Percentiles rank a stretch among this genome's conserved stretches.
These are phyloP conservation scores for Ophiostoma pallidulum DNA, from an alignment of 2,329 filamentous ascomycete species.

Conservation along the genomic window DNA sequence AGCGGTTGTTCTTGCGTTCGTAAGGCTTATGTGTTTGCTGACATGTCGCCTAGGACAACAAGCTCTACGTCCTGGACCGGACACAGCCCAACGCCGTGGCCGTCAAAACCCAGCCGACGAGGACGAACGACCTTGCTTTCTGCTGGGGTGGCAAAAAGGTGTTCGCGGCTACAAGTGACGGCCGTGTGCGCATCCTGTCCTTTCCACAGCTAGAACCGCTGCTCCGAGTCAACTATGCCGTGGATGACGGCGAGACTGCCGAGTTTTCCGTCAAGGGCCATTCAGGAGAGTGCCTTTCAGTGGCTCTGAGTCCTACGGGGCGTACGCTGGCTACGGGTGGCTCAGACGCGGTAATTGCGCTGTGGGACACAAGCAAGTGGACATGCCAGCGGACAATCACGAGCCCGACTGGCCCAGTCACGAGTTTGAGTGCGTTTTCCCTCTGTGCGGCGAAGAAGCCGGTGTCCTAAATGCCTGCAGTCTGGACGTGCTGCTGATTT, in stretches of 20 bases:
- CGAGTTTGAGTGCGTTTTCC: slow-evolving; percentile 49
- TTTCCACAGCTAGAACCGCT: slow-evolving; percentile 55
- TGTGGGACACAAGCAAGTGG: slow-evolving; percentile 74
- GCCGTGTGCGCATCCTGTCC: slow-evolving; percentile 59
- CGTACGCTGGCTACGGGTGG: slow-evolving; percentile 66
- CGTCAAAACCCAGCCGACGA: slow-evolving; percentile 49
- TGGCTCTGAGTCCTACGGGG: slow-evolving; percentile 61
- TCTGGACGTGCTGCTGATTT: not conserved
- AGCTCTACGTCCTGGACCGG: slow-evolving; percentile 52
- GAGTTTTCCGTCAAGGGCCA: slow-evolving; percentile 62
- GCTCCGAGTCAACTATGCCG: slow-evolving; percentile 38
- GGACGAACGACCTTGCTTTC: slow-evolving; percentile 66
- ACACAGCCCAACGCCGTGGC: slow-evolving; percentile 45
- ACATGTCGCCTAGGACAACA: slow-evolving; percentile 36
- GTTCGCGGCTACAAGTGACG: slow-evolving; percentile 62
- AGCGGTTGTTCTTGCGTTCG: not conserved
- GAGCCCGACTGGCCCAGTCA: slow-evolving; percentile 58
- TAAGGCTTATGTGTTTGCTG: not conserved
- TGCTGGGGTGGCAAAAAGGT: slow-evolving; percentile 63
- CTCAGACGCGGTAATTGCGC: slow-evolving; percentile 62
- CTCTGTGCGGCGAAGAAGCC: no score
- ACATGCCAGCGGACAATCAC: slow-evolving; percentile 63
- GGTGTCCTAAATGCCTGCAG: no score
- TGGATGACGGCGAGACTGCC: slow-evolving; percentile 24
- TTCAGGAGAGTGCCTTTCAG: slow-evolving; percentile 60